Evolutionary conservation across 1,284 basidiomycete genomes (phyloP).

Genomic region (Moesziomyces aphidis): DNA sequence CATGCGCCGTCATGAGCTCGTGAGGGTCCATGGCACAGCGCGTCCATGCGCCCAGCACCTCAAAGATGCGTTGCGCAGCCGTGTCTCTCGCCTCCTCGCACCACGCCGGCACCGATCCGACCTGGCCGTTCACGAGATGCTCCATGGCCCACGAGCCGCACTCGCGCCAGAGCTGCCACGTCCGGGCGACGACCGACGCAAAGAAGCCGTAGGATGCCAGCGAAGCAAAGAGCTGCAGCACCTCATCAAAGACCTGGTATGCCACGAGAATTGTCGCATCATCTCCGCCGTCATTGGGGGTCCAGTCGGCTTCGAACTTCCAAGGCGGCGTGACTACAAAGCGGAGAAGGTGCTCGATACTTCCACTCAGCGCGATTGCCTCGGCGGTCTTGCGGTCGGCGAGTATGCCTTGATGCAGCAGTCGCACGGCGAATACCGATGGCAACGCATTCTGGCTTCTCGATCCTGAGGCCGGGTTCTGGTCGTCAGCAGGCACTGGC

Average conservation of each 20-base stretch:
- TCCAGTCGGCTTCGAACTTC: conserved; percentile 66
- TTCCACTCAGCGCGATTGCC: conserved; percentile 71
- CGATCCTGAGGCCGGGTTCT: not conserved
- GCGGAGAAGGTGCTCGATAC: conserved; percentile 77
- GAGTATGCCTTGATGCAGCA: conserved; percentile 75
- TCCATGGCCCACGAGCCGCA: conserved; percentile 35
- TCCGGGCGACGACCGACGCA: conserved; percentile 73
- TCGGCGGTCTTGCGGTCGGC: conserved; percentile 78
- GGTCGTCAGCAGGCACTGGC: conserved; percentile 13
- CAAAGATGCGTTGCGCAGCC: conserved; percentile 62
- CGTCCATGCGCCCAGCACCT: conserved; percentile 78
- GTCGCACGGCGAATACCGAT: conserved; percentile 70
- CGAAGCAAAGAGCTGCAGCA: conserved; percentile 75
- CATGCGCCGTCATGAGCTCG: conserved; percentile 83
- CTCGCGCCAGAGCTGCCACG: conserved; percentile 41
- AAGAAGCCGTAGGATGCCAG: conserved; percentile 84
- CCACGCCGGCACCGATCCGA: conserved; percentile 7
- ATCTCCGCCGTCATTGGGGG: conserved; percentile 49
- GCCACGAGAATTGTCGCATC: conserved; percentile 69
- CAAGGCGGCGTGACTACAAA: conserved; percentile 77
- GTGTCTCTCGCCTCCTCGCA: conserved; percentile 15
- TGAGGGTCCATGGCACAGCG: conserved; percentile 89
- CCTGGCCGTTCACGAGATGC: conserved; percentile 6
- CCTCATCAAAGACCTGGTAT: conserved; percentile 36
- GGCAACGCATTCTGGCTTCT: conserved; percentile 16